Conservation (phyloP, 140 eudicot genomes). For the Bidens hawaiensis region DNA sequence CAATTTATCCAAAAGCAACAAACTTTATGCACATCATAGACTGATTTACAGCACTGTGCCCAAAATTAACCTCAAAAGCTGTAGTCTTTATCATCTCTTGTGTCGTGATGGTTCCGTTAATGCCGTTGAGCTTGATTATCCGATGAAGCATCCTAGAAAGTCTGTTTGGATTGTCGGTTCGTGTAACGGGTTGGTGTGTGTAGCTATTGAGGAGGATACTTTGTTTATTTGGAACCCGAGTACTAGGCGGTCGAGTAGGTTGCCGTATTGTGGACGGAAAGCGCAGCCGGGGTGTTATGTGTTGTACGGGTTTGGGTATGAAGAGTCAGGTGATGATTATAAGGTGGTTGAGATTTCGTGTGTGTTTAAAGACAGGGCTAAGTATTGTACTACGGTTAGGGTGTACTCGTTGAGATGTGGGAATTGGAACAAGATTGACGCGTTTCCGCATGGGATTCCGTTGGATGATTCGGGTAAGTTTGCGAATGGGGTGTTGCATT, state of each 20-base stretch:
- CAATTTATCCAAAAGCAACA: background rate
- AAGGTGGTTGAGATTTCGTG: slow-evolving; percentile 38
- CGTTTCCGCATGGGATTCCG: slow-evolving; percentile 36
- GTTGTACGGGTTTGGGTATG: slow-evolving; percentile 43
- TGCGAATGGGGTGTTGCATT: slow-evolving; percentile 45
- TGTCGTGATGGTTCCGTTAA: background rate
- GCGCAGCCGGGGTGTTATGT: slow-evolving; percentile 18
- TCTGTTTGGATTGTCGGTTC: slow-evolving; percentile 46
- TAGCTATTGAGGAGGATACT: slow-evolving; percentile 29
- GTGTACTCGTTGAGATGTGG: slow-evolving; percentile 28
- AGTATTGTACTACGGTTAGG: slow-evolving; percentile 27
- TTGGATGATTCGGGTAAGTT: slow-evolving; percentile 42
- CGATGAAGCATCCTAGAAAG: slow-evolving; percentile 20
- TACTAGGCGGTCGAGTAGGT: slow-evolving; percentile 17
- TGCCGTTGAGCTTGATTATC: slow-evolving; percentile 30
- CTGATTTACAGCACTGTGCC: background rate
- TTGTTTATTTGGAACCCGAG: slow-evolving; percentile 50
- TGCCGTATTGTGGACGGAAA: slow-evolving; percentile 22
- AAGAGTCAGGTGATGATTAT: slow-evolving; percentile 31
- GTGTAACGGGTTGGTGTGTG: slow-evolving; percentile 41
- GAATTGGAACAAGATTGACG: slow-evolving; percentile 41
- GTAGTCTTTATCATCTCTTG: background rate
- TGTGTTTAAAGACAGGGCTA: background rate
- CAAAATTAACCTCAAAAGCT: background rate
- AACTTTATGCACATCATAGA: background rate